Evolutionary conservation across 192 early-diverging fungal genomes (phyloP), one percentile per base, ranked within the genome.

Genomic region (Umbelopsis sp.): DNA sequence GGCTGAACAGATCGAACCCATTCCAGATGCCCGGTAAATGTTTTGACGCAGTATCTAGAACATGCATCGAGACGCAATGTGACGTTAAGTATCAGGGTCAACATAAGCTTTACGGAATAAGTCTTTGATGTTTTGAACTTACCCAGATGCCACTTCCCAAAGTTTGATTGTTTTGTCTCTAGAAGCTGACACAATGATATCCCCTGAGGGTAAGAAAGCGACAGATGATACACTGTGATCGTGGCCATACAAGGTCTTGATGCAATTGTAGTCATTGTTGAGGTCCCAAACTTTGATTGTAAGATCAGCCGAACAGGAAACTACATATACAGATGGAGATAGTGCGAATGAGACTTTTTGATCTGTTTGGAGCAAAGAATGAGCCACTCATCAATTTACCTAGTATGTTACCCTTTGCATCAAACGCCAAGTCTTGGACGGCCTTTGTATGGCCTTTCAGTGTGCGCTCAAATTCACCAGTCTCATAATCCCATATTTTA

Each of bases 361-460:
- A 26, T 20, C 29, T 43, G 16, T 38, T 29, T 11, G 54, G 45
- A 34, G 10, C n/a, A 41, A 6, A 21, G 52, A 45, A 34, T 69
- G 66, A 45, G 38, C 38, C 16, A 67, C 16, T 59, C 2, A 17
- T 24, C 26, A 21, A 32, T 77, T 71, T 86, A 94, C 93, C 90
- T 53, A 97, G 78, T 56, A 90, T 83, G 7, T 87, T 84, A 44
- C 97, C 96, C 62, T 95, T 94, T 12, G 88, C 53, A 73, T 94
- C 94, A 80, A 94, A 98, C 0, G 88, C 84, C 26, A 98, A 66
- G 87, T 92, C 92, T 74, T 94, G 92, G n/a, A 98, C 95, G 14
- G 95, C 84, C 71, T 97, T 96, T 1, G 97, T 98, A 75, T 98
- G 97, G 45, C 97, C 96, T 74, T 96, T 96, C 7, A 98, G 81